Base-by-base conservation (phyloP, 2,329 filamentous ascomycete species). In the Hawksworthiomyces lignivorus region DNA sequence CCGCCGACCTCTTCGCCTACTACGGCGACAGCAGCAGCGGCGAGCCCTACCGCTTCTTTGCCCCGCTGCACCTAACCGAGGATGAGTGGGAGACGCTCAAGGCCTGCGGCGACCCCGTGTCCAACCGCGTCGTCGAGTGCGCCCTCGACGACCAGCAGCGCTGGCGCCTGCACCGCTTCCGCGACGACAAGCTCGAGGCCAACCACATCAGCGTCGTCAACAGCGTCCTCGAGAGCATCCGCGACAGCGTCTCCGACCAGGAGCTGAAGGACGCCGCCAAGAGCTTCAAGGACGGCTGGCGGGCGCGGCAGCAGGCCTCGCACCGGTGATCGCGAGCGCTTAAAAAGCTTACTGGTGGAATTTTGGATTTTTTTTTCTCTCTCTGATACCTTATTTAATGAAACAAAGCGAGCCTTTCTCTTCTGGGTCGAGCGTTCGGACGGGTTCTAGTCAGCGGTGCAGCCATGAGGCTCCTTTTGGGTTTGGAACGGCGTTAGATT, bases 101-200 rank as follows among this genome's bases (percentile, higher is more conserved):
- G 62, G 61, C 64, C 3, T 65, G 89, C 39, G 67, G 74, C 26
- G 76, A 89, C 52, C 84, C 86, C 14, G 69, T 97, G n/a, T 78
- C 94, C 56, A 84, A 90, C 48, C 75, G 85, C 39, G 84, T 98
- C 46, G 83, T 97, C 41, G 92, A 98, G 64, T 96, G 88, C 59
- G 87, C 80, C 56, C 79, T 87, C 62, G 87, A 95, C 56, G 69
- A 77, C 2, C 62, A 80, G 44, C 76, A 76, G 15, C 70, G 81
- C 18, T 98, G 92, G 92, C 79, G 88, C 44, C 86, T 87, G 60
- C 82, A 92, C 52, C 80, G 89, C 22, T 90, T 96, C 62, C 76
- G 92, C 39, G 89, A 97, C 55, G 92, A 98, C 62, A 98, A 98
- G 65, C 69, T 72, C 21, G 84, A 95, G 51, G 88, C 86, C 0